Percentiles rank a stretch among this genome's conserved stretches.
phyloP scores from a whole-genome alignment of 176 grass and related monocot species.

The Metroxylon sagu region DNA sequence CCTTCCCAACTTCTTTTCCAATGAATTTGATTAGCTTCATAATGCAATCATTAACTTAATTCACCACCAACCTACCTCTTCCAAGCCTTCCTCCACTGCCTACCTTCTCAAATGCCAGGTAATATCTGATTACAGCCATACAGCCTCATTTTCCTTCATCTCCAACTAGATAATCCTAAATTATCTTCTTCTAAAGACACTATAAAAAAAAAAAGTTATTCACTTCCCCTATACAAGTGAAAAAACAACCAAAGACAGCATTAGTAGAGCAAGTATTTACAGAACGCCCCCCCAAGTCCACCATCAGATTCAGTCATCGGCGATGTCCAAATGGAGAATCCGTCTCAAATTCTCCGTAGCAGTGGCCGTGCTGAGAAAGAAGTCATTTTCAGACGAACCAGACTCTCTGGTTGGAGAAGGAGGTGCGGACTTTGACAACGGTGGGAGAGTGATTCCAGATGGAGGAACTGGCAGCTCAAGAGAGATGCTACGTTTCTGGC shows the following conservation, averaged over 20 bases:
- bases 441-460: constrained; percentile 16
- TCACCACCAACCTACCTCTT: too few species aligned
- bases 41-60: too few species aligned
- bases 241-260: not conserved
- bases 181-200: too few species aligned
- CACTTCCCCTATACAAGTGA: constrained; percentile 21
- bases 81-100: too few species aligned
- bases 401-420: constrained; percentile 50
- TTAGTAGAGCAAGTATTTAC: constrained; percentile 34
- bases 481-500: constrained; percentile 62
- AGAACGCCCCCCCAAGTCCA: constrained; percentile 1
- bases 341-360: constrained; percentile 85
- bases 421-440: constrained; percentile 63
- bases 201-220: constrained; percentile 13
- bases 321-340: constrained; percentile 59
- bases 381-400: constrained; percentile 1
- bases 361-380: constrained; percentile 39
- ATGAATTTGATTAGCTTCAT: too few species aligned
- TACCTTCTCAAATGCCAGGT: too few species aligned
- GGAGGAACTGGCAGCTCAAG: constrained; percentile 45
- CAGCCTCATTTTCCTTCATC: too few species aligned
- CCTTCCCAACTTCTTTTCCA: too few species aligned
- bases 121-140: too few species aligned
- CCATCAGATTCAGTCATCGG: constrained; percentile 24
- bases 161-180: too few species aligned